These are phyloP conservation scores for Rhodamnia argentea DNA, from an alignment of 345 rosid genomes.

Conservation along the genomic window DNA sequence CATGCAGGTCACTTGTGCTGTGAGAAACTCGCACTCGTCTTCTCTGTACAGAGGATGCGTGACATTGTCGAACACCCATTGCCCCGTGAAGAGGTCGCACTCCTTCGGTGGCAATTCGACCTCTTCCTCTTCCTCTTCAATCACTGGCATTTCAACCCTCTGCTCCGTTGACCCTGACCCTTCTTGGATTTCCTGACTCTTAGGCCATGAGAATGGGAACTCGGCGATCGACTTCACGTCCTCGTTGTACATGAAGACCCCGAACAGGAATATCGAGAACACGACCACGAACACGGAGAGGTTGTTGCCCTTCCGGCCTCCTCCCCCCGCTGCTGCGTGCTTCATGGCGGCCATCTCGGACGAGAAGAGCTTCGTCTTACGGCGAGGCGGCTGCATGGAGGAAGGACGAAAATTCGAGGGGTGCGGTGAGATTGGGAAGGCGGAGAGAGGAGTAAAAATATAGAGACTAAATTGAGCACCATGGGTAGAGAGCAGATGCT, in stretches of 20 bases:
- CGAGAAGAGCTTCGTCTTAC: slow-evolving; percentile 19
- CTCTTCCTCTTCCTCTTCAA: slow-evolving; percentile 25
- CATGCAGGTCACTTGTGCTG: slow-evolving; percentile 80
- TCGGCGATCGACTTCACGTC: slow-evolving; percentile 57
- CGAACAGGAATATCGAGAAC: slow-evolving; percentile 53
- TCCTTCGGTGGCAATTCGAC: slow-evolving; percentile 68
- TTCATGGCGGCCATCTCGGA: slow-evolving; percentile 23
- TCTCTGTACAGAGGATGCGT: slow-evolving; percentile 73
- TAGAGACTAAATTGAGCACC: neutral
- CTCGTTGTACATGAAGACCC: slow-evolving; percentile 56
- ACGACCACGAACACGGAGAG: slow-evolving; percentile 42
- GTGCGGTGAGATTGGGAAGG: neutral
- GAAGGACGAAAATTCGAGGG: neutral
- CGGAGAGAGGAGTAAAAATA: neutral
- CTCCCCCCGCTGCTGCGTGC: slow-evolving; percentile 5
- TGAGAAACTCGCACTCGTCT: slow-evolving; percentile 69
- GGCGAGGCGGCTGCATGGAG: slow-evolving; percentile 35
- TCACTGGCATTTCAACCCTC: neutral
- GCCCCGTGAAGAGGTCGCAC: slow-evolving; percentile 79
- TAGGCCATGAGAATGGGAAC: slow-evolving; percentile 67
- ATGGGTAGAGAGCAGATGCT: slow-evolving; percentile 7
- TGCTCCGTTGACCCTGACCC: neutral
- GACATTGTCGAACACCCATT: slow-evolving; percentile 66
- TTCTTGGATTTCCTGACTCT: slow-evolving; percentile 26
- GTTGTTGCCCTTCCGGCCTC: slow-evolving; percentile 36